These are phyloP conservation scores for Clitopilus hobsonii DNA, from an alignment of 768 basidiomycete species.

Conservation along the genomic window DNA sequence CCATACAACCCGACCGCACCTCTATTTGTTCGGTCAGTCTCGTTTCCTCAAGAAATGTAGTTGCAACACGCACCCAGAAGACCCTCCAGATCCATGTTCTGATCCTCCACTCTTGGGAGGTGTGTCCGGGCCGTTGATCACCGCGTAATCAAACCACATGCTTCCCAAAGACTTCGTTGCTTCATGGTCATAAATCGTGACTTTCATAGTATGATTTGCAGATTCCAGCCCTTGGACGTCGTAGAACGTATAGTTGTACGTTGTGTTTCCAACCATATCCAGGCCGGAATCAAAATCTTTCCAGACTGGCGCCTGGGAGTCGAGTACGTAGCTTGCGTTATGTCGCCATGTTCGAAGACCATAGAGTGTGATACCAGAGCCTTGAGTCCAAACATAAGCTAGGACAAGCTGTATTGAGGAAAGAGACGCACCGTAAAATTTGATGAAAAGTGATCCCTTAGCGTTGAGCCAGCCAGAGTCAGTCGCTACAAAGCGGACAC, in stretches of 20 bases:
- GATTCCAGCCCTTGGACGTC: not conserved
- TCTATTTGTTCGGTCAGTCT: not conserved
- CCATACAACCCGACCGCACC: not conserved
- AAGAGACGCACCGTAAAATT: not conserved
- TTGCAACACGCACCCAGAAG: not conserved
- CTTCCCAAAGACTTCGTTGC: not conserved
- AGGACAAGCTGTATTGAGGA: not conserved
- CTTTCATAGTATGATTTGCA: not conserved
- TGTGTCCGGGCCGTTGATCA: not conserved
- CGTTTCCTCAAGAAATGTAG: not conserved
- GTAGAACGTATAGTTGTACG: not conserved
- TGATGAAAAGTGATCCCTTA: not conserved
- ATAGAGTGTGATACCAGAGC: not conserved
- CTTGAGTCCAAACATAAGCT: not conserved
- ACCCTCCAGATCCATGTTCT: not conserved
- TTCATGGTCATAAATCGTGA: not conserved
- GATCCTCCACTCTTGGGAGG: not conserved
- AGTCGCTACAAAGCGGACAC: not conserved
- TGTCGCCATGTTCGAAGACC: not conserved
- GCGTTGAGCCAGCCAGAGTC: not conserved
- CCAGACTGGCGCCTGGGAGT: not conserved
- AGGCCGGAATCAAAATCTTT: not conserved
- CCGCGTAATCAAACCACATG: not conserved
- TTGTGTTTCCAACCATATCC: not conserved
- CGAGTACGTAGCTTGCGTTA: not conserved